phyloP scores from a whole-genome alignment of 83 land plant species.

The Picea abies region DNA sequence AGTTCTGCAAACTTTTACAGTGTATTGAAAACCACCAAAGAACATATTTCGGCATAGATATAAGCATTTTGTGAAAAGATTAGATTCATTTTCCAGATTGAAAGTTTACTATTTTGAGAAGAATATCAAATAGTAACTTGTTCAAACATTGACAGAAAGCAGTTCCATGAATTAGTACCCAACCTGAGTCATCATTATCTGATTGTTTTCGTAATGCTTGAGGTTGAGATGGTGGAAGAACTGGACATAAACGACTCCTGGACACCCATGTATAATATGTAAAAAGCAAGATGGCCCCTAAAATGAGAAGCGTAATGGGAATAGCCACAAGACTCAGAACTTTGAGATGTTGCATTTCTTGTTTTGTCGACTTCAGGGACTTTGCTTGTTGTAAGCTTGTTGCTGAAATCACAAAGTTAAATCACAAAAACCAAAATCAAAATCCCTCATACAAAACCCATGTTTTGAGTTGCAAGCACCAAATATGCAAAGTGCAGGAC shows the following conservation, averaged over 20 bases:
- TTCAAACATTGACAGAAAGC: too few species aligned
- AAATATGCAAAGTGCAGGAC: neutral
- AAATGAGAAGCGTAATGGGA: neutral
- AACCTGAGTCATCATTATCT: neutral
- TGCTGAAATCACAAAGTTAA: neutral
- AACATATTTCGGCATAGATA: neutral
- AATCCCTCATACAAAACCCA: neutral
- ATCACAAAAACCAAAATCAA: neutral
- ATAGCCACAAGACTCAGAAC: neutral
- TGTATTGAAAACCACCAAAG: neutral
- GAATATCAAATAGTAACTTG: neutral
- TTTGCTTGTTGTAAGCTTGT: neutral
- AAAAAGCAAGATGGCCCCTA: slow-evolving; percentile 6
- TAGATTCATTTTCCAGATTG: neutral
- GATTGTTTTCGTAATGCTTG: neutral
- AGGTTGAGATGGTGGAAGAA: slow-evolving; percentile 1
- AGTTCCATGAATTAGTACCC: neutral
- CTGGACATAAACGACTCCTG: neutral
- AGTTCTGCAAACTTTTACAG: too few species aligned
- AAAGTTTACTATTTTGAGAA: neutral
- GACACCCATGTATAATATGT: neutral
- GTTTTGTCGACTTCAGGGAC: neutral
- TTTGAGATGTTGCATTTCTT: slow-evolving; percentile 9
- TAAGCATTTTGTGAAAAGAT: neutral
- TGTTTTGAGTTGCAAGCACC: neutral